A percentile compares a stretch with the other conserved stretches of the same genome.
These are phyloP conservation scores for Cyberlindnera euphorbiiphila DNA, from an alignment of 805 yeast genomes.

Conservation along the genomic window DNA sequence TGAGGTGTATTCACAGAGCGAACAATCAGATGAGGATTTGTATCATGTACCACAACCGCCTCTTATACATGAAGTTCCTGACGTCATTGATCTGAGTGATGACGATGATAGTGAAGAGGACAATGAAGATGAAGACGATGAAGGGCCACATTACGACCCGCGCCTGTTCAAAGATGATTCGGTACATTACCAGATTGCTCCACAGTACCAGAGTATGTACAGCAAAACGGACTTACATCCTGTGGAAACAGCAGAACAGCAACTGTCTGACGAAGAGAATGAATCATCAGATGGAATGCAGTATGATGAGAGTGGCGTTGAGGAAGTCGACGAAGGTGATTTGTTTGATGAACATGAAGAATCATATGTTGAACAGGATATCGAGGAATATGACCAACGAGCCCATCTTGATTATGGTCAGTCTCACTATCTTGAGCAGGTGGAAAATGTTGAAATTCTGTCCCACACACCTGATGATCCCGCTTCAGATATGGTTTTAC, in stretches of 20 bases:
- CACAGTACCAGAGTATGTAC: conserved; percentile 15
- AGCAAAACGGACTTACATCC: neutral
- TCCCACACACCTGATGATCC: neutral
- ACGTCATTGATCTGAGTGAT: conserved; percentile 8
- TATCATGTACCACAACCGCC: conserved; percentile 1
- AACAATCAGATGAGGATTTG: conserved; percentile 28
- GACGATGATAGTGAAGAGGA: conserved; percentile 9
- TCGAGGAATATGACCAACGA: no score
- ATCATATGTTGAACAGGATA: neutral
- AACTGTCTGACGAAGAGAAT: neutral
- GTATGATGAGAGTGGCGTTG: neutral
- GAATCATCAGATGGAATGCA: neutral
- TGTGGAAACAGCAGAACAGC: no score
- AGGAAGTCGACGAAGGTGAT: neutral
- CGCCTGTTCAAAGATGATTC: conserved; percentile 10
- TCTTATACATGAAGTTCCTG: neutral
- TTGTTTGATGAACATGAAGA: neutral
- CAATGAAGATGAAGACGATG: conserved; percentile 9
- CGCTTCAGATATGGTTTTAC: neutral
- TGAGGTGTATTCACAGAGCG: neutral
- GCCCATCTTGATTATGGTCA: no score
- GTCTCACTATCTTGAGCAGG: no score
- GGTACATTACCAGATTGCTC: conserved; percentile 9
- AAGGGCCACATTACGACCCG: conserved; percentile 15
- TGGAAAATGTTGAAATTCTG: no score